Base-by-base conservation (phyloP, 345 rosid species). In the Eucalyptus cloeziana region DNA sequence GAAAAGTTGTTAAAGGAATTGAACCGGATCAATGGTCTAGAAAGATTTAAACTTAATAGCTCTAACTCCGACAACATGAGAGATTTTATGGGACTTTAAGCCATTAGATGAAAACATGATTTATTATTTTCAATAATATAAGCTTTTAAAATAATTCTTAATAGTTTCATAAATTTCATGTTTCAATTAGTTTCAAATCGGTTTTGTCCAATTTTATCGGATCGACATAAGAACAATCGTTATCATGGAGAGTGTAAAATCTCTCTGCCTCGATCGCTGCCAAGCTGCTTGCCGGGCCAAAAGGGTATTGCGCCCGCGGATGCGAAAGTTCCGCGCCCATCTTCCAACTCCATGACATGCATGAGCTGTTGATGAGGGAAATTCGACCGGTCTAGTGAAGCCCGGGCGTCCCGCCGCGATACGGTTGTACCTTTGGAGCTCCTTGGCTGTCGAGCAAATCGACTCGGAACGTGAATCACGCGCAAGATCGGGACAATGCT, bases 221-320 rank as follows among this genome's bases (percentile, higher is more conserved):
- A 1, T 15, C 0, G 6, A 31, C 21, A n/a, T 31, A 4, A 50
- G 40, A n/a, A 31, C 40, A n/a, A 31, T 15, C 43, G 3, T 67
- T 67, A 67, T 64, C 19, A 13, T 8, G 40, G 10, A n/a, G 40
- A 67, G 79, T 3, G 43, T 67, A 31, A 31, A 67, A 8, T 31
- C 79, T 2, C 79, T 67, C 79, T 16, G 40, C 79, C 31, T 5
- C 6, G 40, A 7, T 31, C 37, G 0, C 40, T 0, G 17, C 19
- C 37, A 14, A 30, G 37, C 4, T 14, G 71, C 9, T 30, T 4
- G 5, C 4, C 3, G 0, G 37, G 79, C 7, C 22, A 15, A n/a
- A 64, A 31, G 79, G 79, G 79, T 6, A 64, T 17, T 33, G 1
- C 37, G 19, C 17, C 16, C 4, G 19, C 5, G 13, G 1, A 6